Base-by-base conservation (phyloP, 208 protist species). In the Acanthamoeba lugdunensis region DNA sequence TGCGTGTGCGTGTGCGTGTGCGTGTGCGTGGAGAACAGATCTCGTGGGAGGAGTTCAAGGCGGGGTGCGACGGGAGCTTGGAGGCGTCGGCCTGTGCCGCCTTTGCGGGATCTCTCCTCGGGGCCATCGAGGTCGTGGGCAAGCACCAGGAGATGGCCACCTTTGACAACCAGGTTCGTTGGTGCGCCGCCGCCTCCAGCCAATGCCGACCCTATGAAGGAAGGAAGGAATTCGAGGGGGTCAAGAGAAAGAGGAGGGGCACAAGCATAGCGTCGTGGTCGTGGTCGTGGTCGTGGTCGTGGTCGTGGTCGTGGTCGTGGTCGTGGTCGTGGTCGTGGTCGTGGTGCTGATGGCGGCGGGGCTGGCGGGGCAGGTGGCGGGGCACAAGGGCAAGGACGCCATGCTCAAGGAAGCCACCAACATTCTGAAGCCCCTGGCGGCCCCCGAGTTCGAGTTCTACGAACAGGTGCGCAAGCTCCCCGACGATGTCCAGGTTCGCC, bases 391-490 rank as follows among this genome's bases (percentile, higher is more conserved):
- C n/a, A 73, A 73, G 65, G 65, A 73, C 30, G 11, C 65, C 37
- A 90, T 90, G 84, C 84, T 90, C 16, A 90, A 90, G 58, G 84
- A 90, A 21, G 84, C 21, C 23, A 14, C 48, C 25, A 71, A 30
- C 30, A 90, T 90, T 33, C 28, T 90, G 52, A 90, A 90, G 33
- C 84, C 84, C 8, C 41, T 90, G 11, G 41, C n/a, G 23, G 16
- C 9, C 13, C 21, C 16, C 84, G 84, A 90, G 54, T 90, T 90
- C n/a, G 56, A 90, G 37, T 90, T 90, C 58, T 90, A 90, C 41
- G 84, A 90, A 28, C 56, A 58, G 48, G 16, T 54, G n/a, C 77
- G 77, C 77, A 85, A 85, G 41, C 41, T 50, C n/a, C 41, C 41
- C 18, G 48, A 85, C 21, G 77, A 85, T 85, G 48, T 58, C 11